Base-by-base conservation (phyloP, 306 rosid genomes). In the Medicago arabica region DNA sequence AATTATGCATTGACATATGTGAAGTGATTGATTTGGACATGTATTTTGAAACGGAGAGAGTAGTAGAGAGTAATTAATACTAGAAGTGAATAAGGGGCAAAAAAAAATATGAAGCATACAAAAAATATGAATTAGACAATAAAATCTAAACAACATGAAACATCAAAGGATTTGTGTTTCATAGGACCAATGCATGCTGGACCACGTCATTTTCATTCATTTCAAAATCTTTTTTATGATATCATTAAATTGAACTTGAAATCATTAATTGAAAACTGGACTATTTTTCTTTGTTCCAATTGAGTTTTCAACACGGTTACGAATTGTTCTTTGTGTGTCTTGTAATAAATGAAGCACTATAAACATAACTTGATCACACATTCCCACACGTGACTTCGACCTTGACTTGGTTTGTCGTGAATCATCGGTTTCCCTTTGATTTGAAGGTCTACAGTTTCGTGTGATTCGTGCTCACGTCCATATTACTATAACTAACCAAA, bases 221-320 rank as follows among this genome's bases (percentile, higher is more conserved):
- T 57, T 64, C 58, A 44, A 64, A 81, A 28, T 50, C 17, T 39
- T 25, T 25, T 3, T 25, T 23, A 58, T 58, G 3, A 41, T 21
- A 12, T 18, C 34, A n/a, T 49, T 49, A 44, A 40, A 54, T 41
- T 16, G 47, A 72, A 51, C 31, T 61, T 15, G 16, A 79, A 79
- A 63, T 72, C 65, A 21, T 46, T 36, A 31, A 34, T 74, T 47
- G 31, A 67, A 80, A 70, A 34, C 31, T 2, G 14, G 62, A 64
- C 15, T 0, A 7, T 19, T 8, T 73, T 39, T 44, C 23, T 57
- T 54, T 63, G 13, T 50, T 72, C 61, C 9, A 54, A 13, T 55
- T 19, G 21, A 80, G 75, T 67, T 67, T 75, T 69, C 84, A 75
- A 81, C 84, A 68, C 84, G 84, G 21, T 69, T 17, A 18, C 14